A percentile compares a stretch with the other conserved stretches of the same genome.
Conservation (phyloP, 2,329 filamentous ascomycete genomes). For the Pestalotiopsis sp. region DNA sequence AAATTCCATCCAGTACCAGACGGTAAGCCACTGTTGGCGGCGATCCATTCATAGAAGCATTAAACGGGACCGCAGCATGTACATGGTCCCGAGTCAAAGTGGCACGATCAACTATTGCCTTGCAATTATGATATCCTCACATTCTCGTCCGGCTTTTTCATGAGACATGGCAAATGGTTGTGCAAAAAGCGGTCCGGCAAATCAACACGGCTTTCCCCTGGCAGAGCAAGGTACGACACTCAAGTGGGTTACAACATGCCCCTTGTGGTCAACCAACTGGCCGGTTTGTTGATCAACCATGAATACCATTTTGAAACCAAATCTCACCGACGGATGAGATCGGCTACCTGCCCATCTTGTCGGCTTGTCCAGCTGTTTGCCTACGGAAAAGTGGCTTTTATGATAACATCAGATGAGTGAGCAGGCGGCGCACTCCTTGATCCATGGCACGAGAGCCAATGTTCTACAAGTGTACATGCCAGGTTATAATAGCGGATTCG, state of each 20-base stretch:
- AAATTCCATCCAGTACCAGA: background rate
- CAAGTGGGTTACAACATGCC: background rate
- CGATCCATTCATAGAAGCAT: background rate
- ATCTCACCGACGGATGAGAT: constrained; percentile 10
- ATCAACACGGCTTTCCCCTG: background rate
- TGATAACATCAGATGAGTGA: background rate
- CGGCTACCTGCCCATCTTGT: background rate
- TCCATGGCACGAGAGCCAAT: background rate
- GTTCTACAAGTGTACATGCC: background rate
- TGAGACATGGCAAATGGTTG: background rate
- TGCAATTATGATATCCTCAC: background rate
- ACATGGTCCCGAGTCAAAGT: background rate
- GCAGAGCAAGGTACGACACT: background rate
- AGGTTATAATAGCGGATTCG: background rate
- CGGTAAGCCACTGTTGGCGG: background rate
- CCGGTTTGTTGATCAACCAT: background rate
- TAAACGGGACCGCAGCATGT: background rate
- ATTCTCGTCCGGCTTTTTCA: background rate
- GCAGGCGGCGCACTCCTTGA: background rate
- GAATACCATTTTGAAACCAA: background rate
- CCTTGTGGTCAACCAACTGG: background rate
- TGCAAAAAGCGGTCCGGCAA: background rate
- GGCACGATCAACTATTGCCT: background rate
- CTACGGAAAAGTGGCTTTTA: background rate
- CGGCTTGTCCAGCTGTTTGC: background rate